Evolutionary conservation across 2,329 filamentous ascomycete species (phyloP).

Genomic region (Aspergillus viridinutans): DNA sequence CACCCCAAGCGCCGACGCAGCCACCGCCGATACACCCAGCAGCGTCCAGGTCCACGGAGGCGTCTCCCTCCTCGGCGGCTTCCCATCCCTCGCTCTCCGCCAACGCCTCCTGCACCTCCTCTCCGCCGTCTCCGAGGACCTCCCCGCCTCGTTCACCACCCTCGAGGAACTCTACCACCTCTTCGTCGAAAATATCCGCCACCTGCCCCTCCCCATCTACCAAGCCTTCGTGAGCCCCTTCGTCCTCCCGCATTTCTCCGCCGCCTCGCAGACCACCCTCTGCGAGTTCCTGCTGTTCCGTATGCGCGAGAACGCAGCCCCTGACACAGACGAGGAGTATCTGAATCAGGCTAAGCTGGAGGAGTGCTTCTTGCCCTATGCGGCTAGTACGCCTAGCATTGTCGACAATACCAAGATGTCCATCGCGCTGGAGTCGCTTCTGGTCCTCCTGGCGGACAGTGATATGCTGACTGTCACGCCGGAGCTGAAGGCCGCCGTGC

Average conservation of each 20-base stretch:
- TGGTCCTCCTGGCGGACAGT: conserved; percentile 49
- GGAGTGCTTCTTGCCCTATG: conserved; percentile 60
- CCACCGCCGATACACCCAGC: neutral
- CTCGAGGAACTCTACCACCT: conserved; percentile 40
- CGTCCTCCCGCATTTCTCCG: conserved; percentile 38
- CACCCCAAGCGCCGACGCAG: conserved; percentile 1
- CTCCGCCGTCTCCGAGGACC: conserved; percentile 31
- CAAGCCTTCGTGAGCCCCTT: conserved; percentile 44
- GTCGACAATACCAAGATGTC: conserved; percentile 71
- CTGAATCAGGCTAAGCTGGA: conserved; percentile 51
- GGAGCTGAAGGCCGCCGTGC: conserved; percentile 44
- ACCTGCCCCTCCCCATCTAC: conserved; percentile 43
- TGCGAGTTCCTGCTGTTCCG: conserved; percentile 50
- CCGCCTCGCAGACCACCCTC: conserved; percentile 46
- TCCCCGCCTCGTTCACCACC: conserved; percentile 33
- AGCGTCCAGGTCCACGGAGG: conserved; percentile 14
- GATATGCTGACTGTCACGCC: conserved; percentile 30
- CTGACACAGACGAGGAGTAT: conserved; percentile 36
- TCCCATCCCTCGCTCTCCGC: conserved; percentile 39
- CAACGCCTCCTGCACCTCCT: conserved; percentile 44
- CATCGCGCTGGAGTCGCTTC: conserved; percentile 61
- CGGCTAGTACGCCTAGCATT: conserved; percentile 57
- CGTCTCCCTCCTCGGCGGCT: conserved; percentile 33
- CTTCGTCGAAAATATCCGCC: conserved; percentile 46
- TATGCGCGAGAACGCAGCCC: conserved; percentile 44